Evolutionary conservation across 495 filamentous ascomycete genomes (phyloP), one percentile per base, ranked within the genome.

Genomic region (Aspergillus sclerotioniger): DNA sequence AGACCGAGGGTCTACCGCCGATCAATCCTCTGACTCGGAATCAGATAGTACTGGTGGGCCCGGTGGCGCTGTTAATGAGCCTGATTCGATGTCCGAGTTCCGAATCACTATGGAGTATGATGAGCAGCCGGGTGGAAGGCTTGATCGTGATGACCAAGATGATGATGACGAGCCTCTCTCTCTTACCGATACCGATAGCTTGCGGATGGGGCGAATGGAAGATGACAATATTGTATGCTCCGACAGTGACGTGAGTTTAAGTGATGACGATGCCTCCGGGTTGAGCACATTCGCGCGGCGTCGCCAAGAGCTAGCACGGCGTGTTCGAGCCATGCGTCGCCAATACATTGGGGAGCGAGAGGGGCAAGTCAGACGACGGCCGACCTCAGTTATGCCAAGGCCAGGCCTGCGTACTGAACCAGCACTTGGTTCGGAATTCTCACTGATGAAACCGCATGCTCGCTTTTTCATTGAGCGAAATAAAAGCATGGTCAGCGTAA

Each of bases 401-500:
- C 31, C 60, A 19, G 33, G 33, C 25, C 46, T 47, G 3, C 54
- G 47, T 17, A 13, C 54, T 29, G 59, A 41, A 33, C 37, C 44
- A 17, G 15, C 49, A 3, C 56, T 28, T 8, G 13, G 28, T 33
- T 20, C 58, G 52, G 75, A 73, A 6, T 66, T 70, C 13, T 83
- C 86, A 56, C 79, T 85, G 12, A 71, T 92, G 75, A 80, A 79
- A 54, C 90, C 90, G 3, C 83, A 89, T 73, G 89, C 90, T 5
- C 80, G 70, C 28, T 96, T 95, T 74, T 88, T 87, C 67, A 95
- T 94, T 56, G 83, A 87, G 64, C 83, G 81, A 64, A 78, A 87
- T 59, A 91, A 91, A 74, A 91, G 84, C 74, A 91, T 87, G 72
- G 90, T 91, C 67, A 91, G 85, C 61, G 85, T 98, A 60, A 86